Base-by-base conservation (phyloP, 1,284 basidiomycete genomes). In the Blastosporella zonata region DNA sequence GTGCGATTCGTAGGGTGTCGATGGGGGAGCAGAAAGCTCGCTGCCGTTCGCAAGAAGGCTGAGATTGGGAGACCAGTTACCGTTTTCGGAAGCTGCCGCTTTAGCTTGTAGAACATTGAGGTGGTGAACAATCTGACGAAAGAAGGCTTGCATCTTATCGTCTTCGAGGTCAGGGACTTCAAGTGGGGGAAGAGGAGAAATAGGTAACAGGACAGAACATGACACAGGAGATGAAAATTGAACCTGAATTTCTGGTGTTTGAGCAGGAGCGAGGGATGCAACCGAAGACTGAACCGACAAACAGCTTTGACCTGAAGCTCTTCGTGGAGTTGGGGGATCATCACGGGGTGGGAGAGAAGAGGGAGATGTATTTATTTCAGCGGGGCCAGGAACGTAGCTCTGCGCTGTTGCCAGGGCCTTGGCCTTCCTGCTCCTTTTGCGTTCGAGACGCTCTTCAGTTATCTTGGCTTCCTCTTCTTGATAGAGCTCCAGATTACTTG, bases 91-190 rank as follows among this genome's bases (percentile, higher is more conserved):
- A 39, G 60, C 47, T 41, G 55, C 55, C 5, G 71, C 67, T 50
- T 66, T 67, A 29, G 70, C 67, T 58, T 84, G 81, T 71, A 93
- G 82, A 39, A 79, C 78, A 51, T 83, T 84, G 39, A 93, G 78
- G 59, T 90, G 87, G 35, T 90, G 82, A 6, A 85, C 85, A 43
- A 94, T 84, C 65, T 93, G 87, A 48, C 84, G 74, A 66, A 93
- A 88, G 67, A 92, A 92, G 34, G 78, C 67, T 52, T 90, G 86
- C 63, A 93, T 82, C 36, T 80, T 79, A 39, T 80, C 81, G 57
- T 90, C 86, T 53, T 81, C 74, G 22, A 82, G 66, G 46, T 81
- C 74, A 0, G 83, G 79, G 15, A 71, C 61, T 20, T 63, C 65
- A 22, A 77, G 58, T 7, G 68, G 64, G 1, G 71, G 65, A 20